Percentiles rank a stretch among this genome's conserved stretches.
Conservation (phyloP, 1,284 basidiomycete genomes). For the Leccinum subfulvum region DNA sequence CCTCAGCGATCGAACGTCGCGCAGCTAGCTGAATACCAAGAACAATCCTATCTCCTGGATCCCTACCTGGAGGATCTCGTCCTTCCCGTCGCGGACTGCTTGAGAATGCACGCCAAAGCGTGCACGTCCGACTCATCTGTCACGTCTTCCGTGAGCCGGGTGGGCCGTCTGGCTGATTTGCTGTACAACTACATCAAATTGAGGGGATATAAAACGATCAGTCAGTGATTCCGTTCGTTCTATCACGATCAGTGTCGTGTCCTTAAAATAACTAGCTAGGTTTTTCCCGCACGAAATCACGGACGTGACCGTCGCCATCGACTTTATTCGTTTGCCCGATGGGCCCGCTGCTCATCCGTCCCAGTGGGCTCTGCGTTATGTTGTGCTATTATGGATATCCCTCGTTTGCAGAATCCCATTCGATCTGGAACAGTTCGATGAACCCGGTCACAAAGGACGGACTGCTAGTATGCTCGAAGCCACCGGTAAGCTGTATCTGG, state of each 20-base stretch:
- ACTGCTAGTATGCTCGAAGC: slow-evolving; percentile 57
- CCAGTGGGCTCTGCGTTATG: slow-evolving; percentile 84
- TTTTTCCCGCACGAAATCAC: slow-evolving; percentile 90
- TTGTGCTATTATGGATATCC: slow-evolving; percentile 89
- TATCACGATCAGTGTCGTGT: slow-evolving; percentile 2
- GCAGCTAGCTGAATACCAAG: slow-evolving; percentile 89
- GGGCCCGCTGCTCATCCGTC: slow-evolving; percentile 42
- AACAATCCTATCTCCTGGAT: slow-evolving; percentile 93
- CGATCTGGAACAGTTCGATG: slow-evolving; percentile 82
- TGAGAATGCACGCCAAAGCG: slow-evolving; percentile 59
- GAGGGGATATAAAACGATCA: slow-evolving; percentile 89
- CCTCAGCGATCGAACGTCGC: slow-evolving; percentile 3
- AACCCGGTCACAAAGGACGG: slow-evolving; percentile 44
- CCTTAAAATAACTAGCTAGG: slow-evolving; percentile 54
- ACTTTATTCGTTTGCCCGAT: slow-evolving; percentile 57
- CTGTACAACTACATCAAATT: slow-evolving; percentile 88
- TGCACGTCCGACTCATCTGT: slow-evolving; percentile 38
- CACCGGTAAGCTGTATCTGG: slow-evolving; percentile 61
- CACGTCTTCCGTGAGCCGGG: slow-evolving; percentile 40
- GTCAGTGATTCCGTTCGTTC: slow-evolving; percentile 48
- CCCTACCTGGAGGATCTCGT: slow-evolving; percentile 89
- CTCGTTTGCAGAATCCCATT: slow-evolving; percentile 95
- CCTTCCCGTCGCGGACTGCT: slow-evolving; percentile 67
- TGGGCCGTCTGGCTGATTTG: slow-evolving; percentile 59
- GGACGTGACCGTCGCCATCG: slow-evolving; percentile 76